These are phyloP conservation scores for Lotus japonicus DNA, from an alignment of 306 rosid species.

Conservation along the genomic window DNA sequence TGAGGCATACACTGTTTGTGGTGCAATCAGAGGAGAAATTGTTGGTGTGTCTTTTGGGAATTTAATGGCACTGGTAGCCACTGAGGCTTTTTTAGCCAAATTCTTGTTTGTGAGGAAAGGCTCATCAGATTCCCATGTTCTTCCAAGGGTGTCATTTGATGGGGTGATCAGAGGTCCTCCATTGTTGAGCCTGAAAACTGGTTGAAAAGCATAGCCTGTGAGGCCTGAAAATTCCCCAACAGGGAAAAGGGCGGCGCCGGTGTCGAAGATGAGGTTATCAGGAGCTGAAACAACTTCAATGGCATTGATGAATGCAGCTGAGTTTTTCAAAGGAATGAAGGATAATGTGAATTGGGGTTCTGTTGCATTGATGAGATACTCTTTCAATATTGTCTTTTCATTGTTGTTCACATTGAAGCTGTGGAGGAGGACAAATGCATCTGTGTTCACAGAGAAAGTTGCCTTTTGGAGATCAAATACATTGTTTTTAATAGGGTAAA, in stretches of 20 bases:
- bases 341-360: slow-evolving; percentile 23
- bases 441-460: slow-evolving; percentile 43
- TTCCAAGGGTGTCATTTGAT: slow-evolving; percentile 37
- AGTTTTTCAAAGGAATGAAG: slow-evolving; percentile 44
- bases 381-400: slow-evolving; percentile 40
- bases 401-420: slow-evolving; percentile 43
- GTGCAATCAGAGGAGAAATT: slow-evolving; percentile 32
- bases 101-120: slow-evolving; percentile 27
- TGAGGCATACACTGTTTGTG: slow-evolving; percentile 39
- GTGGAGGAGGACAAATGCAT: slow-evolving; percentile 48
- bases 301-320: slow-evolving; percentile 50
- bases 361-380: slow-evolving; percentile 38
- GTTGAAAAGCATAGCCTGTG: slow-evolving; percentile 17
- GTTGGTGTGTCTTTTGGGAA: slow-evolving; percentile 15
- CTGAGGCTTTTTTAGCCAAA: slow-evolving; percentile 19
- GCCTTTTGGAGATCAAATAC: slow-evolving; percentile 46
- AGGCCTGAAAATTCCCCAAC: slow-evolving; percentile 27
- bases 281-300: slow-evolving; percentile 55
- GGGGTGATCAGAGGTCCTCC: slow-evolving; percentile 51
- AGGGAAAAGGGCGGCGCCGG: slow-evolving; percentile 23
- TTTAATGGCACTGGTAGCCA: slow-evolving; percentile 25
- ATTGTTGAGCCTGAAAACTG: slow-evolving; percentile 36
- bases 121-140: slow-evolving; percentile 47
- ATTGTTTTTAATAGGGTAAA: slow-evolving; percentile 35
- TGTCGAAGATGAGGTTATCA: slow-evolving; percentile 24